Conservation (phyloP, 139 green algal genomes). For the Picochlorum sp. region DNA sequence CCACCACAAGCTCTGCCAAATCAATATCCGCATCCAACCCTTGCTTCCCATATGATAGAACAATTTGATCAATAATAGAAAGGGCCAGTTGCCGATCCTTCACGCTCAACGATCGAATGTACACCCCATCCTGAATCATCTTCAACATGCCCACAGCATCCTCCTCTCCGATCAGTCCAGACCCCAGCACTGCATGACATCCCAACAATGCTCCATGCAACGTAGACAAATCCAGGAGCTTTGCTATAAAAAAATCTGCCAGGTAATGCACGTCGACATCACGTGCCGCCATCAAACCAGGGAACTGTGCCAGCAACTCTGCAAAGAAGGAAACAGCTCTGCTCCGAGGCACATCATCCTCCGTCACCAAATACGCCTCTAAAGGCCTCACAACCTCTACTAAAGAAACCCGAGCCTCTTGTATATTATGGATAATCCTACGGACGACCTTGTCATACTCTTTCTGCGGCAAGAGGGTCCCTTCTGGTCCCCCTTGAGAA, state of each 20-base stretch:
- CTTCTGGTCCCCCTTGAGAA: neutral
- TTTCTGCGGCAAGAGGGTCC: neutral
- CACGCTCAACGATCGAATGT: constrained; percentile 14
- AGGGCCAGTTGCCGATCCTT: constrained; percentile 14
- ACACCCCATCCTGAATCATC: constrained; percentile 11
- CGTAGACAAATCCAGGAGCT: constrained; percentile 25
- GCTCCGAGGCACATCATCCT: constrained; percentile 11
- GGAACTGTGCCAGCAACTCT: constrained; percentile 10
- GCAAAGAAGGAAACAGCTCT: constrained; percentile 16
- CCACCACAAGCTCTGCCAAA: constrained; percentile 16
- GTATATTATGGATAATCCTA: neutral
- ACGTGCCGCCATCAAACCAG: neutral
- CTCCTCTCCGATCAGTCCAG: neutral
- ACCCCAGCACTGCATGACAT: constrained; percentile 16
- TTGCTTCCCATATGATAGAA: neutral
- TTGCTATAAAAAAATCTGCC: constrained; percentile 26
- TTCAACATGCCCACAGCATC: constrained; percentile 10
- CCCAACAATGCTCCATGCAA: constrained; percentile 23
- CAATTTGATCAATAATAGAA: neutral
- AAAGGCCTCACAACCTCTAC: constrained; percentile 17
- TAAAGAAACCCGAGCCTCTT: neutral
- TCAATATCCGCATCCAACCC: constrained; percentile 17
- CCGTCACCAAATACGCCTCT: constrained; percentile 15
- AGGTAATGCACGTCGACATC: constrained; percentile 12
- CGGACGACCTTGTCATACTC: neutral